Evolutionary conservation across 805 yeast species (phyloP).

Genomic region (Cyberlindnera galapagoensis): DNA sequence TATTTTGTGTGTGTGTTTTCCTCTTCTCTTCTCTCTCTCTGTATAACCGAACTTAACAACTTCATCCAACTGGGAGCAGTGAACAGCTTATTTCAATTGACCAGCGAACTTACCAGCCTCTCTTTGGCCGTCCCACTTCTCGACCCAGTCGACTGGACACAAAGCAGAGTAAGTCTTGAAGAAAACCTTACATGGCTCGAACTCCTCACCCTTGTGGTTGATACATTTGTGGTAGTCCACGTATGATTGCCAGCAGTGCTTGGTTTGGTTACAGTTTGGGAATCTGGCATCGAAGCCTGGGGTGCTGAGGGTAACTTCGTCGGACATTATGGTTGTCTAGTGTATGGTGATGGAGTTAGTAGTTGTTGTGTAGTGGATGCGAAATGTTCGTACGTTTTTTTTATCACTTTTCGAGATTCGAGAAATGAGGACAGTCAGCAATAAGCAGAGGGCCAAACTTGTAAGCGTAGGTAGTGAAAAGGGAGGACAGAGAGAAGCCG

Average conservation of each 20-base stretch:
- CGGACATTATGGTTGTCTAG: constrained; percentile 17
- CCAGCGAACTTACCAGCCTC: constrained; percentile 51
- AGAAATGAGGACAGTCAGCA: too few relatives aligned
- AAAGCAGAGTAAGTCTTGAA: constrained; percentile 83
- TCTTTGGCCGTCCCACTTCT: constrained; percentile 86
- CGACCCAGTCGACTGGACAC: constrained; percentile 82
- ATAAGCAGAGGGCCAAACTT: too few relatives aligned
- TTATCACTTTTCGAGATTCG: too few relatives aligned
- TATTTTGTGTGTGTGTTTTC: too few relatives aligned
- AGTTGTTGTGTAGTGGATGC: neutral
- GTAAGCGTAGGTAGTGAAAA: too few relatives aligned
- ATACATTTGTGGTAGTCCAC: constrained; percentile 98
- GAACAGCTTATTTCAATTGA: constrained; percentile 29
- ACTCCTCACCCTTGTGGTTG: constrained; percentile 95
- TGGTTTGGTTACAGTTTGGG: constrained; percentile 96
- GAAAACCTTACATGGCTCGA: constrained; percentile 95
- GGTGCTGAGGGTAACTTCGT: constrained; percentile 44
- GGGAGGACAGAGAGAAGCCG: too few relatives aligned
- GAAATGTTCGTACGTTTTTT: constrained; percentile 2
- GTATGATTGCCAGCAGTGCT: constrained; percentile 97
- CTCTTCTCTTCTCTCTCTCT: too few relatives aligned
- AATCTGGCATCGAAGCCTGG: constrained; percentile 87
- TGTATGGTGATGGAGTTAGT: neutral
- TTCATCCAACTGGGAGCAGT: too few relatives aligned
- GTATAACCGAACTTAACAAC: too few relatives aligned